Base-by-base conservation (phyloP, 75 land plant genomes). In the Isoetes taiwanensis region DNA sequence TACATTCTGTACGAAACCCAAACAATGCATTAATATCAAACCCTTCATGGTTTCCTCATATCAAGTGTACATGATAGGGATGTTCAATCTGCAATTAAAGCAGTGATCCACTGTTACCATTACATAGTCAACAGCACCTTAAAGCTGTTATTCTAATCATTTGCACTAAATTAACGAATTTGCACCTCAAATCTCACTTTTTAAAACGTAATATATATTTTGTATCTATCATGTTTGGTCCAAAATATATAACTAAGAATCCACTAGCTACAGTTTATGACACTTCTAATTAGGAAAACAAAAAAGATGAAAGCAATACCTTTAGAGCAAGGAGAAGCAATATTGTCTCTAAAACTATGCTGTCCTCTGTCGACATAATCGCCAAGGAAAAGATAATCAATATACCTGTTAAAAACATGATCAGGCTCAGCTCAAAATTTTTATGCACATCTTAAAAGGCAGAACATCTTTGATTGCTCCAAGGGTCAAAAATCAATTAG, bases 291-390 rank as follows among this genome's bases (percentile, higher is more conserved):
- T n/a, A n/a, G n/a, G n/a, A n/a, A n/a, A n/a, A n/a, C n/a, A n/a
- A n/a, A n/a, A n/a, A n/a, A n/a, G n/a, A n/a, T 25, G 20, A 34
- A 37, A 24, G 25, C 35, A 52, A 62, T 76, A 66, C 93, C 83
- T 86, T 86, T 2, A 86, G 74, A 55, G 93, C 93, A 20, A 86
- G 78, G 32, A 86, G 84, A 59, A 86, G 56, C 20, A 81, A 70
- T 37, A 86, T 86, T 3, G 93, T 86, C 59, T 86, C 93, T 66
- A 86, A 86, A 73, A 67, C 93, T 86, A 58, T 83, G 88, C 29
- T 86, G 93, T 3, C 93, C 93, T 21, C 93, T 76, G 58, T 86
- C 93, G 68, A 86, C 93, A 69, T 83, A 86, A 42, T 86, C 93
- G 26, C 93, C 93, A 57, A 86, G 66, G 68, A 86, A 86, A 17